phyloP scores from a whole-genome alignment of 768 basidiomycete species.

The Suillus bovinus region DNA sequence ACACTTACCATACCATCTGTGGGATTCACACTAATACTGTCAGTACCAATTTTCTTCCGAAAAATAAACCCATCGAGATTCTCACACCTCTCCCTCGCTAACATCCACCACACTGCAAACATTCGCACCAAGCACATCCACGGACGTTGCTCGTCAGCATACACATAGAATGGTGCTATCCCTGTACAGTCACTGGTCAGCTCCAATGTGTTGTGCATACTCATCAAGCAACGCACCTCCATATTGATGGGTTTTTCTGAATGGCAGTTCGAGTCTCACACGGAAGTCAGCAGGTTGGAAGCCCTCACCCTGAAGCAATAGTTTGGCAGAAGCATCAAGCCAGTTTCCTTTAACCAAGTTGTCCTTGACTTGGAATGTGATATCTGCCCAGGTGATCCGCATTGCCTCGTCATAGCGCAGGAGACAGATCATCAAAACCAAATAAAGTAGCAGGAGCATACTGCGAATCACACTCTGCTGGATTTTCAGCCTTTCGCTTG shows the following conservation, averaged over 20 bases:
- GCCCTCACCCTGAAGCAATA: background rate
- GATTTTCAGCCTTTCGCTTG: slow-evolving; percentile 10
- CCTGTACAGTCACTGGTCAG: slow-evolving; percentile 16
- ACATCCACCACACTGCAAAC: slow-evolving; percentile 28
- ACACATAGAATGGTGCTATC: slow-evolving; percentile 32
- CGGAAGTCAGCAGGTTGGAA: slow-evolving; percentile 4
- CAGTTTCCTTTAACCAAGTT: background rate
- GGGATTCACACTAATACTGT: background rate
- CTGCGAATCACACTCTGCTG: slow-evolving; percentile 20
- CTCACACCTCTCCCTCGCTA: background rate
- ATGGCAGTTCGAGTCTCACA: slow-evolving; percentile 25
- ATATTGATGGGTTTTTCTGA: slow-evolving; percentile 31
- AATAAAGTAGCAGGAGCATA: slow-evolving; percentile 34
- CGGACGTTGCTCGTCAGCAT: slow-evolving; percentile 22
- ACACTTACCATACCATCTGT: slow-evolving; percentile 4
- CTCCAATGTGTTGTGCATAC: no score
- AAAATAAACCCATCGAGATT: slow-evolving; percentile 6
- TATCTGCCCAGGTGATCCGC: slow-evolving; percentile 31
- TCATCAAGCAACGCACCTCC: slow-evolving; percentile 18
- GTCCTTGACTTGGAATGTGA: slow-evolving; percentile 15
- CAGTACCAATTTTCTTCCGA: background rate
- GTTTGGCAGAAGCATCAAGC: background rate
- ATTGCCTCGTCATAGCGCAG: slow-evolving; percentile 37
- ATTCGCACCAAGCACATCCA: slow-evolving; percentile 39
- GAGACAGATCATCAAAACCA: slow-evolving; percentile 34